Evolutionary conservation across 441 rosid species (phyloP), one percentile per base, ranked within the genome.

Genomic region (Geranium incanum): DNA sequence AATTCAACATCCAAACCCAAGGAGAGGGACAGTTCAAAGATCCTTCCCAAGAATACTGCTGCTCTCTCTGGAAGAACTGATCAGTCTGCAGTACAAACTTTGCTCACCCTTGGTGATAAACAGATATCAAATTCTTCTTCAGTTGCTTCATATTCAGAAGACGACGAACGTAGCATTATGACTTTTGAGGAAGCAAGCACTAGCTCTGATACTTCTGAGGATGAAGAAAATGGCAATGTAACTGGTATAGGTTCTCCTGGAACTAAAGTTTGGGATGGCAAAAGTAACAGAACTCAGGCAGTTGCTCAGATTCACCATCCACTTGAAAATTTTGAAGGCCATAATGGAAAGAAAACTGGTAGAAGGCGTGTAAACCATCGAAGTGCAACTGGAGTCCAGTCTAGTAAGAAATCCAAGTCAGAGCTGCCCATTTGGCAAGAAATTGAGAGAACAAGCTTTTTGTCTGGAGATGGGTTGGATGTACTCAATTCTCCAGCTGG

Each of bases 181-280:
- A 68, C 21, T 41, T 68, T 73, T 52, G 84, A 80, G 74, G 87
- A 77, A 69, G 78, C 82, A 18, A 87, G 87, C 80, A 80, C 79
- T 80, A 89, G 84, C 71, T 84, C 89, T 55, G 79, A 80, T 78
- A 90, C 95, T 74, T 93, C 97, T 63, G 95, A 87, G 77, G 97
- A 91, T 75, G 98, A 93, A 70, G 98, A 91, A 84, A 80, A 86
- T 1, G 87, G 73, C 72, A 69, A 80, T 63, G 75, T 87, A 69
- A 90, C 87, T 23, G 99, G 99, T 78, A 86, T 95, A 78, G 97
- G 79, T 79, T 87, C 93, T 79, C 97, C 97, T 66, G 98, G 88
- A 79, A 95, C 92, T 68, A 90, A 87, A 84, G 98, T 95, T 83
- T 95, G 99, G 99, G 97, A 95, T 87, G 93, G 88, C 65, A 89